Evolutionary conservation across 202 grass and related monocot species (phyloP).

Genomic region (Dendrocalamus latiflorus): DNA sequence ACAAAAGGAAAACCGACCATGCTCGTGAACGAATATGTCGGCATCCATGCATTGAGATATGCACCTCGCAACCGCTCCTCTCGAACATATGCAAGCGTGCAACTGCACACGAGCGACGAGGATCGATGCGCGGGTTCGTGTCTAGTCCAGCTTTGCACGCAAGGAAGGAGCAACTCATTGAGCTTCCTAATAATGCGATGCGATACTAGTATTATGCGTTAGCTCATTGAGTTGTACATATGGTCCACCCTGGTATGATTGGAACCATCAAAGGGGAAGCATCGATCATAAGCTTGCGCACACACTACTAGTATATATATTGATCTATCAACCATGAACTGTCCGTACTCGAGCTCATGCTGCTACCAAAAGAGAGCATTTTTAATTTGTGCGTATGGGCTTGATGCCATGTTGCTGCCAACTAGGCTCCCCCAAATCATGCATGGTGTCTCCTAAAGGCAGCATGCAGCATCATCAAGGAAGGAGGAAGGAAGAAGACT

Average conservation of each 20-base stretch:
- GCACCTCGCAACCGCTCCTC: not conserved
- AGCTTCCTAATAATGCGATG: constrained; percentile 25
- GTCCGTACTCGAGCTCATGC: constrained; percentile 30
- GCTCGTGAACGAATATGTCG: not conserved
- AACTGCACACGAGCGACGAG: not conserved
- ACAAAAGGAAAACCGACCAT: not conserved
- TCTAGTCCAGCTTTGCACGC: constrained; percentile 21
- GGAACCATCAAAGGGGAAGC: not conserved
- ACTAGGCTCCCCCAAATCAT: constrained; percentile 25
- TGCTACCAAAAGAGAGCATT: not conserved
- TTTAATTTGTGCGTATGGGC: not conserved
- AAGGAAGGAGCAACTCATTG: not conserved
- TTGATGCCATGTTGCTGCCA: constrained; percentile 46
- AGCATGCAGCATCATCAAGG: too few relatives aligned
- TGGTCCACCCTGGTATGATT: constrained; percentile 39
- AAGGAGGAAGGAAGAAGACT: not conserved
- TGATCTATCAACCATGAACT: constrained; percentile 25
- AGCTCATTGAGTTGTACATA: constrained; percentile 21
- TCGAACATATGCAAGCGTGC: not conserved
- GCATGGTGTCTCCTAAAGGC: constrained; percentile 23
- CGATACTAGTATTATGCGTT: not conserved
- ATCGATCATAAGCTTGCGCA: constrained; percentile 3
- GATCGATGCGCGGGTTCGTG: not conserved
- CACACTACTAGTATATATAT: not conserved
- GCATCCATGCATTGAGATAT: not conserved